phyloP scores from a whole-genome alignment of 164 flowering plant species.

The Kingdonia uniflora region DNA sequence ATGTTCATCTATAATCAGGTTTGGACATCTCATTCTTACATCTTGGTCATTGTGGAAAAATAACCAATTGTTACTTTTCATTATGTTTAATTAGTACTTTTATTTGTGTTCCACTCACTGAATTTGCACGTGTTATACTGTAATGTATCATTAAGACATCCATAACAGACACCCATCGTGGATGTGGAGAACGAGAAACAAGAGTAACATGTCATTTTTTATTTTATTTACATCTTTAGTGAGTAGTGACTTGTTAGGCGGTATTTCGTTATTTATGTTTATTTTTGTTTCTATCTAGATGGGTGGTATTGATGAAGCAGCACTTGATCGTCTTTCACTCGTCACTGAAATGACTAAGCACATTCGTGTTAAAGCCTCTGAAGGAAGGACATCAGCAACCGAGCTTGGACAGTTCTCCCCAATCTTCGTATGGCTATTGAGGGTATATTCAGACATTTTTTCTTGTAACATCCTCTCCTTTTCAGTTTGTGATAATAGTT shows the following conservation, averaged over 20 bases:
- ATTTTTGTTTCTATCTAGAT: constrained; percentile 34
- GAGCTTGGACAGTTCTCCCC: constrained; percentile 98
- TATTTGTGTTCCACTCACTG: no score
- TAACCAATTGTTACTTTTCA: no score
- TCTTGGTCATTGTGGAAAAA: background rate
- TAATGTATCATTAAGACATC: no score
- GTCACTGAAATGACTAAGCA: constrained; percentile 99
- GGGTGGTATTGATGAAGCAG: constrained; percentile 99
- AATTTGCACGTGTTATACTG: no score
- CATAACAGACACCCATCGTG: no score
- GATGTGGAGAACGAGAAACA: no score
- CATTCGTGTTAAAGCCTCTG: constrained; percentile 94
- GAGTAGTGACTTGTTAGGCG: background rate
- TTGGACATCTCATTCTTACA: background rate
- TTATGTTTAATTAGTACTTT: no score
- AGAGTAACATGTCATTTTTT: no score
- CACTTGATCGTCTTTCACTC: constrained; percentile 96
- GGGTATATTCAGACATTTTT: constrained; percentile 32
- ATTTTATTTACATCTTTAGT: no score
- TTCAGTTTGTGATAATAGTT: no score
- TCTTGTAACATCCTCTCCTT: no score
- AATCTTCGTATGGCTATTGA: constrained; percentile 93
- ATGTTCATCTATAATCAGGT: constrained; percentile 99
- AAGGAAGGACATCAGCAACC: constrained; percentile 70
- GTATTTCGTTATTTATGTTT: background rate